These are phyloP conservation scores for Cystobasidium ongulense DNA, from an alignment of 768 basidiomycete species.

Conservation along the genomic window DNA sequence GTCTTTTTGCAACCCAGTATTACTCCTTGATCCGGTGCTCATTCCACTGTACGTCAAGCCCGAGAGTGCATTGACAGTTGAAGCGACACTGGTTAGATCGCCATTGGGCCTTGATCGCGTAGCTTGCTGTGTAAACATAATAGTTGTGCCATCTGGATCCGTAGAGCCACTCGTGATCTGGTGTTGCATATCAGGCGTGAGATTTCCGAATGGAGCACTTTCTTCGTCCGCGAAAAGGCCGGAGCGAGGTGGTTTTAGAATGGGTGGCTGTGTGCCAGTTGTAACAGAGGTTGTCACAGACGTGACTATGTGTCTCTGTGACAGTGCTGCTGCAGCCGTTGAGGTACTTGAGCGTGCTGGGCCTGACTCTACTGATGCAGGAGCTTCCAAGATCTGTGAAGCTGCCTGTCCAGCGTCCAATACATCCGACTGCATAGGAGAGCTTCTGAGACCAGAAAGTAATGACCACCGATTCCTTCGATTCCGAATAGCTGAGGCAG, in stretches of 20 bases:
- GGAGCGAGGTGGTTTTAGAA: neutral
- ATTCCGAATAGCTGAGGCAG: neutral
- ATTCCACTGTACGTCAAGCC: neutral
- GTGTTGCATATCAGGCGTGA: neutral
- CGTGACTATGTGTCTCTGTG: neutral
- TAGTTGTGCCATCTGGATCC: constrained; percentile 26
- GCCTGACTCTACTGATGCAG: neutral
- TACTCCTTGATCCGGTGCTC: neutral
- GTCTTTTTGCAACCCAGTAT: neutral
- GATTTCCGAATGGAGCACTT: constrained; percentile 15
- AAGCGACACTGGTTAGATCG: neutral
- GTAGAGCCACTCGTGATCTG: neutral
- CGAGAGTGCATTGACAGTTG: neutral
- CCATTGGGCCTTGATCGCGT: neutral
- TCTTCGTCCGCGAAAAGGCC: neutral
- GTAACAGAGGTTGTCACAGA: neutral
- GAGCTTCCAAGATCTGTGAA: neutral
- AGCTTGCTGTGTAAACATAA: constrained; percentile 12
- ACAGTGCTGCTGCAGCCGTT: neutral
- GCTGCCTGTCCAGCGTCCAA: neutral
- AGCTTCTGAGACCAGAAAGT: neutral
- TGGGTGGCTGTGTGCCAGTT: neutral
- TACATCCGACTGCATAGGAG: neutral
- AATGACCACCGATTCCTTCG: constrained; percentile 32
- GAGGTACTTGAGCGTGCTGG: neutral